Evolutionary conservation across 768 basidiomycete genomes (phyloP).

Genomic region (Mrakia gelida): DNA sequence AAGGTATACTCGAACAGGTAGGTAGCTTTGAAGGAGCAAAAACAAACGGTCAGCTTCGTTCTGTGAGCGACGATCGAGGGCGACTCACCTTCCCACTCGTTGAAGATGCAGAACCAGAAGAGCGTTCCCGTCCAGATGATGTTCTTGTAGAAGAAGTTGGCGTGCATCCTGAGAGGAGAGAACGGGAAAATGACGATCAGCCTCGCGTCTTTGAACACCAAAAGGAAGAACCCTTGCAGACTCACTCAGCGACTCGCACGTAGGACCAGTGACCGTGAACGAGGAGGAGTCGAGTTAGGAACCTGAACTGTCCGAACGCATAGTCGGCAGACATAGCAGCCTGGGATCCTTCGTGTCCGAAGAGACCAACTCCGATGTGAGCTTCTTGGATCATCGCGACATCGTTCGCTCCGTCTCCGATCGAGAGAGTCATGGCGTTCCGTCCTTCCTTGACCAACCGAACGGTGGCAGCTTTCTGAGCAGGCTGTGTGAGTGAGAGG

Average conservation of each 20-base stretch:
- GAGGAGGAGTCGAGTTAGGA: constrained; percentile 54
- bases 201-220: background rate
- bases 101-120: constrained; percentile 92
- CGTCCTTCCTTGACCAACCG: constrained; percentile 92
- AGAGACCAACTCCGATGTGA: constrained; percentile 91
- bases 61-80: constrained; percentile 5
- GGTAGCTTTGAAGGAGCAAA: too few relatives aligned
- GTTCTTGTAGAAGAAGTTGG: constrained; percentile 95
- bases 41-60: too few relatives aligned
- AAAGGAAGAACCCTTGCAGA: background rate
- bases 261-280: constrained; percentile 89
- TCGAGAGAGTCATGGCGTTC: constrained; percentile 77
- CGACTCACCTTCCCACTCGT: constrained; percentile 44
- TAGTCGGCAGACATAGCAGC: constrained; percentile 99
- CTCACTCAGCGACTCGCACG: constrained; percentile 74
- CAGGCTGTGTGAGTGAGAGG: constrained; percentile 49
- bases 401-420: constrained; percentile 88
- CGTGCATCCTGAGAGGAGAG: constrained; percentile 49
- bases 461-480: constrained; percentile 96
- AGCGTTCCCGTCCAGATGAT: constrained; percentile 81
- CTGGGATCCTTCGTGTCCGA: constrained; percentile 92
- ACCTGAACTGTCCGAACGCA: constrained; percentile 89
- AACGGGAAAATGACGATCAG: constrained; percentile 46
- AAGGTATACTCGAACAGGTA: constrained; percentile 57
- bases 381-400: constrained; percentile 98